Evolutionary conservation across 805 yeast genomes (phyloP).

Genomic region (Kluyveromyces starmeri): DNA sequence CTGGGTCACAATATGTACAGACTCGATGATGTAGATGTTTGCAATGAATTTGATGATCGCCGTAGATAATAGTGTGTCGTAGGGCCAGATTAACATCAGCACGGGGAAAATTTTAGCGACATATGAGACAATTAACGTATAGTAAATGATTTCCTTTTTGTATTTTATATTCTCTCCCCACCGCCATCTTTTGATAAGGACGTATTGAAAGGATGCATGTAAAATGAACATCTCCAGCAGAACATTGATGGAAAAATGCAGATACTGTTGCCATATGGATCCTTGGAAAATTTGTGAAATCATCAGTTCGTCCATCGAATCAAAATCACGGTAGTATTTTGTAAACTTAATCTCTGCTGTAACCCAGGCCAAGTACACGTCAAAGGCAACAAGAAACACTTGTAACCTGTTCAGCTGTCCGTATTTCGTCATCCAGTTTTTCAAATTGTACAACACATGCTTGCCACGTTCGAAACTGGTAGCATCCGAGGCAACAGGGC

Average conservation of each 20-base stretch:
- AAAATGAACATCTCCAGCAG: constrained; percentile 37
- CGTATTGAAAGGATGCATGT: constrained; percentile 30
- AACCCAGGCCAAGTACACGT: constrained; percentile 89
- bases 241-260: constrained; percentile 46
- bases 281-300: constrained; percentile 28
- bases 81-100: constrained; percentile 93
- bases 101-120: constrained; percentile 82
- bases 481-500: constrained; percentile 4
- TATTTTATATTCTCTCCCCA: constrained; percentile 25
- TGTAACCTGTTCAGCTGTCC: constrained; percentile 39
- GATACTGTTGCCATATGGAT: constrained; percentile 42
- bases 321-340: not conserved
- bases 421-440: constrained; percentile 16
- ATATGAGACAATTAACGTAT: constrained; percentile 67
- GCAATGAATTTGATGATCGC: constrained; percentile 52
- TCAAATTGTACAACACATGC: constrained; percentile 7
- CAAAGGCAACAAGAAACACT: constrained; percentile 63
- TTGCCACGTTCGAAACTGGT: constrained; percentile 5
- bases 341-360: constrained; percentile 56
- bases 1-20: constrained; percentile 40
- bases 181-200: constrained; percentile 16
- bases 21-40: constrained; percentile 55
- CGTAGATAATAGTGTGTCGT: constrained; percentile 67
- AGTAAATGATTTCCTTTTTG: constrained; percentile 36
- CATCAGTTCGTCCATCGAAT: constrained; percentile 15